Evolutionary conservation across 768 basidiomycete species (phyloP).

Genomic region (Amanita pallidorosea): DNA sequence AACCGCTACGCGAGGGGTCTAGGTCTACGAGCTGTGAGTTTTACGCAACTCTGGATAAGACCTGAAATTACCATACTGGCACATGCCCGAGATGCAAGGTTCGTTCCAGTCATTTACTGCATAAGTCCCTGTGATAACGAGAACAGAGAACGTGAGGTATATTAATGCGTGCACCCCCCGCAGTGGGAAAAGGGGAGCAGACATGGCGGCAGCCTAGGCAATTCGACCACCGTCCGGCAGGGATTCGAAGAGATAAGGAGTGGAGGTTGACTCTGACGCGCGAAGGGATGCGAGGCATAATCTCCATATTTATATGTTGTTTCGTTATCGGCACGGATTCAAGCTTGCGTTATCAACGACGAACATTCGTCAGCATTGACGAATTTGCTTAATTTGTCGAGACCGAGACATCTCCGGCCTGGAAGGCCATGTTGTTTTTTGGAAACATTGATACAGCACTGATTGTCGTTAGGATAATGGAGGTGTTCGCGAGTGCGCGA

Average conservation of each 20-base stretch:
- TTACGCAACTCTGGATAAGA: not conserved
- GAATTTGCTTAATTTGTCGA: no score
- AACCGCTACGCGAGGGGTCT: not conserved
- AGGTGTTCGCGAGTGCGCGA: no score
- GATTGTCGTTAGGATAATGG: no score
- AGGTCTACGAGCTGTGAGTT: constrained; percentile 4
- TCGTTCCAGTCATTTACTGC: constrained; percentile 11
- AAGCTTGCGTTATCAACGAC: no score
- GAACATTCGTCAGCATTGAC: no score
- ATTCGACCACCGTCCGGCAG: not conserved
- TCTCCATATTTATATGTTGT: not conserved
- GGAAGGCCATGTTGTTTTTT: no score
- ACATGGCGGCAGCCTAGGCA: not conserved
- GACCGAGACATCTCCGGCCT: no score
- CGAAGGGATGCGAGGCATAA: no score
- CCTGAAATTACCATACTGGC: constrained; percentile 9
- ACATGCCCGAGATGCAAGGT: constrained; percentile 10
- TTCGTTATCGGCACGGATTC: not conserved
- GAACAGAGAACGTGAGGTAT: not conserved
- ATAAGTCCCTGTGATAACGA: not conserved
- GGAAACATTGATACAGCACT: no score
- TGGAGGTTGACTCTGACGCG: not conserved
- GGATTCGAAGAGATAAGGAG: not conserved
- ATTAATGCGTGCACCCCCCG: not conserved
- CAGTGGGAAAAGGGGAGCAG: not conserved